Evolutionary conservation across 2,329 filamentous ascomycete genomes (phyloP), one percentile per base, ranked within the genome.

Genomic region (Aspergillus glaucus): DNA sequence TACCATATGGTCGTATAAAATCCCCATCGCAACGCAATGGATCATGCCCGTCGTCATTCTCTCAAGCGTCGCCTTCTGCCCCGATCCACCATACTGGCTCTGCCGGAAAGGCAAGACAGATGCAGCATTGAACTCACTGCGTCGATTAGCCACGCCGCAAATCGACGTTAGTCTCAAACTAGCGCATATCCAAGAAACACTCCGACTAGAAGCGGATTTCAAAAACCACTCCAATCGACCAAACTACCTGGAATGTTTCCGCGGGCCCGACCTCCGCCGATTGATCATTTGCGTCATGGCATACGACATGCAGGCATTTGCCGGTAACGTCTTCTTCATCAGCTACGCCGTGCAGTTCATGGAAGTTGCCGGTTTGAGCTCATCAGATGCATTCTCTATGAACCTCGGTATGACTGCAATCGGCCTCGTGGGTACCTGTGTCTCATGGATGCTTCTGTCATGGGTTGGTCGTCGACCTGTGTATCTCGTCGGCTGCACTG

Each of bases 351-450:
- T 62, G 8, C 58, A 64, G 15, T 68, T 68, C 47, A 66, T 70
- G 34, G 55, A 63, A 7, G 52, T 70, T 43, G 70, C 71, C 0
- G 61, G 61, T 0, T 48, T 63, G 1, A 48, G 55, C 32, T 50
- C 61, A 1, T 50, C 55, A 0, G 45, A 61, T 36, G 60, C 60
- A 4, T 62, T 63, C 22, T 57, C 56, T 2, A 60, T 75, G 65
- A 64, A 66, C 37, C 53, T 75, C 8, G 72, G 68, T 4, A 63
- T 70, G 32, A 67, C 69, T 3, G 71, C 67, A 0, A 59, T 75
- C 2, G 73, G 70, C 3, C 65, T 75, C 17, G 32, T 72, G 2
- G 72, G 72, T 0, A 74, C 72, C 1, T 60, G 63, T 15, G 56
- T 69, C 34, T 70, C 72, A 0, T 76, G 72, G 72, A 54, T 63